Evolutionary conservation across 768 basidiomycete genomes (phyloP), one percentile per base, ranked within the genome.

Genomic region (Saitozyma sp.): DNA sequence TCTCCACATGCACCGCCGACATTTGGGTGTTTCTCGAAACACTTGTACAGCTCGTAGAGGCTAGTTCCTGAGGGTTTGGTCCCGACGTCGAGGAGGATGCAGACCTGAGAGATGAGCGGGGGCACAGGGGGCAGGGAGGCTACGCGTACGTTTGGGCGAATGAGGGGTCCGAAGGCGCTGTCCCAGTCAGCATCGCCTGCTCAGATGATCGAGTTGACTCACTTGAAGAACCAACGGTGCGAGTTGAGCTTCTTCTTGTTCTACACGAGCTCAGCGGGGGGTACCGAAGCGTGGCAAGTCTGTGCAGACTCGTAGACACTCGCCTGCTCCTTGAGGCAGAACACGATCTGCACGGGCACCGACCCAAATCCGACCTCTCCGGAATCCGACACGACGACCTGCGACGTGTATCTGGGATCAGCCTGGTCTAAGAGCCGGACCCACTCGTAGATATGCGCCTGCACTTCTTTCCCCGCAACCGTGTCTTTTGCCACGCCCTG

Each of bases 401-500:
- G 87, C 20, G 89, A 85, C 6, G 91, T 92, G 73, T 89, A 91
- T 29, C 29, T 29, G 29, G 29, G 29, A 29, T 29, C 29, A 29
- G 29, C 29, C 29, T 29, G 29, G 29, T 29, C 29, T 29, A 29
- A 5, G 2, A 29, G 29, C 5, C 29, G 29, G 29, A 29, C 29
- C 29, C 29, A 29, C 42, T 59, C 58, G 65, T 63, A 65, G 45
- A 81, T 85, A 65, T 75, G 90, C 9, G 90, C 92, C 56, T 71
- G 67, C 29, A 92, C 90, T 68, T 92, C 91, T 79, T 91, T 92
- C 49, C 90, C 91, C 19, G 83, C 90, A 39, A 94, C 87, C 9
- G 89, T 87, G 75, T 92, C 90, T 76, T 93, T 93, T 62, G 90
- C 87, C 43, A 92, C 89, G 64, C 91, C 92, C 79, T 93, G 89